Conservation (phyloP, 164 flowering plant genomes). For the Liriodendron chinense region DNA sequence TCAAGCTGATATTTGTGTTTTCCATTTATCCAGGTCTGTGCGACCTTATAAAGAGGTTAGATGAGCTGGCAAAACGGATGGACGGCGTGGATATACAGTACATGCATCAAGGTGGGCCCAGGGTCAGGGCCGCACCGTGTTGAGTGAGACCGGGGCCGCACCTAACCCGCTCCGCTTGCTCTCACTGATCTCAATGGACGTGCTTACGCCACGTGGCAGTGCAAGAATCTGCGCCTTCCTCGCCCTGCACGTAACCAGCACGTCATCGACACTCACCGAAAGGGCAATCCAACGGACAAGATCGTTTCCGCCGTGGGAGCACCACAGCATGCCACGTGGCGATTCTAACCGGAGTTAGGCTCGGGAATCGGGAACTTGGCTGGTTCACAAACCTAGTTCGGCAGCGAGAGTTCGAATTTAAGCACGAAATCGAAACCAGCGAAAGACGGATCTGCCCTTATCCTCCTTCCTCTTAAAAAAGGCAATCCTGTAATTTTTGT, state of each 20-base stretch:
- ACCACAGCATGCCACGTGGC: neutral
- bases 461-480: neutral
- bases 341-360: neutral
- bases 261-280: neutral
- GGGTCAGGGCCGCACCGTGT: too few species aligned
- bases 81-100: neutral
- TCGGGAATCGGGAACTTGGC: neutral
- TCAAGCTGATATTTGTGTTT: too few species aligned
- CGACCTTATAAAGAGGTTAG: too few species aligned
- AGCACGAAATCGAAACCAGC: neutral
- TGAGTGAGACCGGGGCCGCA: too few species aligned
- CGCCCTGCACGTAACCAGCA: neutral
- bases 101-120: neutral
- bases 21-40: too few species aligned
- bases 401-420: neutral
- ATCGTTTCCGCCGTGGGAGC: neutral
- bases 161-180: neutral
- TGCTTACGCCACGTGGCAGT: conserved; percentile 2
- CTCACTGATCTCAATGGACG: neutral
- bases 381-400: neutral
- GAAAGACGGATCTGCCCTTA: neutral
- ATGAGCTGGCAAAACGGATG: neutral
- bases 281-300: neutral
- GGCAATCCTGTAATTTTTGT: neutral
- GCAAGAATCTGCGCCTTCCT: neutral